These are phyloP conservation scores for Fragilaria crotonensis DNA, from an alignment of 108 stramenopile genomes.

Conservation along the genomic window DNA sequence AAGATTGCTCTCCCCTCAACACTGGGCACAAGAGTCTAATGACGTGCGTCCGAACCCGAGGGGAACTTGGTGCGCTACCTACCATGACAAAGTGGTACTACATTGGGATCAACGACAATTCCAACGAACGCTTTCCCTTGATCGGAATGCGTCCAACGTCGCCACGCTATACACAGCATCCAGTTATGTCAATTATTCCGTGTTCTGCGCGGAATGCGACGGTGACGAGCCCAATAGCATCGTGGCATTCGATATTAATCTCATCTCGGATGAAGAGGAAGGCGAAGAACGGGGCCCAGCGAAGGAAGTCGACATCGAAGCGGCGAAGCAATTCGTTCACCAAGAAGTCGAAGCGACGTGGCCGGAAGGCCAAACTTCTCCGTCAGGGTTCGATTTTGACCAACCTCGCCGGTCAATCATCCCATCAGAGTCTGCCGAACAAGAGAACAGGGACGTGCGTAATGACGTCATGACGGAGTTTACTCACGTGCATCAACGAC, in stretches of 20 bases:
- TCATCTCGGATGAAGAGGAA: background rate
- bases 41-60: background rate
- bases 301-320: background rate
- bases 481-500: slow-evolving; percentile 27
- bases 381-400: too few relatives aligned
- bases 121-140: background rate
- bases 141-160: slow-evolving; percentile 9
- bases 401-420: too few relatives aligned
- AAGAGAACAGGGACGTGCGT: too few relatives aligned
- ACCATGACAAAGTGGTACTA: background rate
- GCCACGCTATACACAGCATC: slow-evolving; percentile 8
- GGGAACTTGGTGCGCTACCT: slow-evolving; percentile 1
- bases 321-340: too few relatives aligned
- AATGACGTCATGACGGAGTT: too few relatives aligned
- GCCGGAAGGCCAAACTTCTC: too few relatives aligned
- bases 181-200: slow-evolving; percentile 7
- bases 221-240: background rate
- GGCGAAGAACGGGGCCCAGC: background rate
- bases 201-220: slow-evolving; percentile 3
- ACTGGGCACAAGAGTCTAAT: background rate
- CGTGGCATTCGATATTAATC: background rate
- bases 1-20: slow-evolving; percentile 8
- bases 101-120: background rate
- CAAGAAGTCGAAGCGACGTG: too few relatives aligned
- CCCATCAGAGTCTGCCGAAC: too few relatives aligned